A percentile compares a stretch with the other conserved stretches of the same genome.
phyloP scores from a whole-genome alignment of 1,284 basidiomycete species.

The Ustilago bromivora region DNA sequence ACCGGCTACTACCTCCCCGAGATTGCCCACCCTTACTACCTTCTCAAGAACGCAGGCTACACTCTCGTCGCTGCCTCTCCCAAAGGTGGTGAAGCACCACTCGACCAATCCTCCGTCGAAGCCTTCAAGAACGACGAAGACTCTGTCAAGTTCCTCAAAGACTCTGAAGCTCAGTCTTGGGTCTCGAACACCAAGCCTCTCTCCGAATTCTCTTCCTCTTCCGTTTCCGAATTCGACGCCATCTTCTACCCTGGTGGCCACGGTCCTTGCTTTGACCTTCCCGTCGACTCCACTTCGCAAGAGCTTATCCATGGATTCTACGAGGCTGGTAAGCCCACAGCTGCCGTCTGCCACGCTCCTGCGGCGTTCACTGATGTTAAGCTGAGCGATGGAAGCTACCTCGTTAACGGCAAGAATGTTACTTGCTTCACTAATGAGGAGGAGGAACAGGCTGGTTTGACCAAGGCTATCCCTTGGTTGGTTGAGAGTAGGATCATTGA shows the following conservation, averaged over 20 bases:
- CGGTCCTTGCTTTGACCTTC: slow-evolving; percentile 63
- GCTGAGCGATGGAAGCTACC: slow-evolving; percentile 55
- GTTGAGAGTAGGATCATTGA: slow-evolving; percentile 76
- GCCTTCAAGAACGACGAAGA: slow-evolving; percentile 75
- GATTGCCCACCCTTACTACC: slow-evolving; percentile 84
- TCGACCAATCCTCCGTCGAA: slow-evolving; percentile 77
- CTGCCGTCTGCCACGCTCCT: slow-evolving; percentile 63
- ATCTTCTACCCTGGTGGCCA: slow-evolving; percentile 82
- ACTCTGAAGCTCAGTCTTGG: slow-evolving; percentile 74
- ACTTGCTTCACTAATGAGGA: slow-evolving; percentile 82
- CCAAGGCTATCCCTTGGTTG: slow-evolving; percentile 76
- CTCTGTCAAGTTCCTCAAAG: slow-evolving; percentile 76
- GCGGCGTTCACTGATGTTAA: slow-evolving; percentile 62
- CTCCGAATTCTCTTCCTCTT: slow-evolving; percentile 75
- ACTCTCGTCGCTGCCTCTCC: slow-evolving; percentile 80
- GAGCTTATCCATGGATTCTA: slow-evolving; percentile 56
- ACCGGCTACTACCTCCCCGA: slow-evolving; percentile 74
- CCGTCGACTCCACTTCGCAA: slow-evolving; percentile 50
- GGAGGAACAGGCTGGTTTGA: slow-evolving; percentile 73
- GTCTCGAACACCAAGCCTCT: slow-evolving; percentile 76
- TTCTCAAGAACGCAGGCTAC: slow-evolving; percentile 74
- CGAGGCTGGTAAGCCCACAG: slow-evolving; percentile 54
- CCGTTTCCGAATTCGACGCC: slow-evolving; percentile 74
- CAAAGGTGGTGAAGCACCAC: slow-evolving; percentile 78
- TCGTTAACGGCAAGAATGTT: slow-evolving; percentile 74